Evolutionary conservation across 2,329 filamentous ascomycete genomes (phyloP).

Genomic region (Fusarium sororula): DNA sequence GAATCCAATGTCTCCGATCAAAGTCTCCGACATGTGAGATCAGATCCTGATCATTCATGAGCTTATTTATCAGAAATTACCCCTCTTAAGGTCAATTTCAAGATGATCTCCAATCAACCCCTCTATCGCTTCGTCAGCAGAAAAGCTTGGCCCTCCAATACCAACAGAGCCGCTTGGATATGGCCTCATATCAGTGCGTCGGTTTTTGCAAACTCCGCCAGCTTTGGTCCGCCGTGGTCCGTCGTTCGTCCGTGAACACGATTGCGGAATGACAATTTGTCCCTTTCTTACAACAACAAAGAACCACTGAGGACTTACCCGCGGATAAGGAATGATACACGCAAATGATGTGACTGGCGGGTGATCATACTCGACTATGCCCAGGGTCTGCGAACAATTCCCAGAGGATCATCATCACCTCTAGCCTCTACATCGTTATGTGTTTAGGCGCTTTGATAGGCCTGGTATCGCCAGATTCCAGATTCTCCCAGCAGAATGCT

Average conservation of each 20-base stretch:
- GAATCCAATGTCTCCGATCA: neutral
- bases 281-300: neutral
- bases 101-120: neutral
- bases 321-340: neutral
- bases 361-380: neutral
- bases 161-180: neutral
- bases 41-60: neutral
- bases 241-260: slow-evolving; percentile 10
- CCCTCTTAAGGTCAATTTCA: neutral
- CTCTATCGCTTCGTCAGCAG: slow-evolving; percentile 14
- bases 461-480: neutral
- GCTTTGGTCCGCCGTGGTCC: slow-evolving; percentile 5
- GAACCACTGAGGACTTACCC: neutral
- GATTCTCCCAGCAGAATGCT: slow-evolving; percentile 12
- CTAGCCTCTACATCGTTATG: neutral
- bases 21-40: slow-evolving; percentile 9
- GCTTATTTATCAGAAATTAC: neutral
- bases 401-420: neutral
- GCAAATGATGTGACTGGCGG: neutral
- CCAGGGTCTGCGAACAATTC: slow-evolving; percentile 14
- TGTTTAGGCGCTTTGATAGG: neutral
- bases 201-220: slow-evolving; percentile 27
- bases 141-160: neutral
- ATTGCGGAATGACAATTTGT: neutral
- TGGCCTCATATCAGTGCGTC: slow-evolving; percentile 9